Evolutionary conservation across 371 early-diverging fungal genomes (phyloP).

Genomic region (Amoeboaphelidium protococcarum): DNA sequence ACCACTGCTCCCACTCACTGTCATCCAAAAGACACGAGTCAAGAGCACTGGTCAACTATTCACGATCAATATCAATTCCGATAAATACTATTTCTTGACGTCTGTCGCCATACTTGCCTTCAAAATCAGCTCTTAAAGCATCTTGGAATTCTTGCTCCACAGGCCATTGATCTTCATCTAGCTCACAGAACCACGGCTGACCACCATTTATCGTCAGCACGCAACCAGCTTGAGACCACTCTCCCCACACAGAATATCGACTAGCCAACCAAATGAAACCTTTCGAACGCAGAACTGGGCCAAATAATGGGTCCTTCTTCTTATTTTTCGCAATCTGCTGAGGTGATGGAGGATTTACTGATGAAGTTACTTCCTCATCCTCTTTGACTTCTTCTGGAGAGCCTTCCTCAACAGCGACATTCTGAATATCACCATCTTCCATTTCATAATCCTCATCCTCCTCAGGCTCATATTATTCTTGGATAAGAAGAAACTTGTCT

Average conservation of each 20-base stretch:
- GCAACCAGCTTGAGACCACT: neutral
- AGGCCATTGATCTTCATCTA: neutral
- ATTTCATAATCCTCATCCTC: neutral
- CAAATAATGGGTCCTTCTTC: neutral
- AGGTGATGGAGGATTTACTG: neutral
- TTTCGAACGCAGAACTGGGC: neutral
- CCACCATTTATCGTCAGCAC: neutral
- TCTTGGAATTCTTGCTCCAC: neutral
- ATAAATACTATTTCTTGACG: neutral
- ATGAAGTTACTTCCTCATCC: neutral
- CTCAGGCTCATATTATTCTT: neutral
- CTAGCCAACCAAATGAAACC: neutral
- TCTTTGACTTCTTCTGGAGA: neutral
- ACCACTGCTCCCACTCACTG: neutral
- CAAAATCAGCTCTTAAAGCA: neutral
- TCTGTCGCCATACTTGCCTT: neutral
- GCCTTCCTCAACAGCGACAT: neutral
- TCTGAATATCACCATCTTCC: neutral
- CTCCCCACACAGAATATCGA: neutral
- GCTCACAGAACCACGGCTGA: neutral
- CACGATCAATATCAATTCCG: neutral
- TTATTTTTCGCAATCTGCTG: neutral
- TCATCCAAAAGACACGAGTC: neutral
- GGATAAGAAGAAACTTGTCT: neutral
- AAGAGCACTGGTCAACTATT: neutral